phyloP scores from a whole-genome alignment of 352 stramenopile species.

The Globisporangium paroecandrum region DNA sequence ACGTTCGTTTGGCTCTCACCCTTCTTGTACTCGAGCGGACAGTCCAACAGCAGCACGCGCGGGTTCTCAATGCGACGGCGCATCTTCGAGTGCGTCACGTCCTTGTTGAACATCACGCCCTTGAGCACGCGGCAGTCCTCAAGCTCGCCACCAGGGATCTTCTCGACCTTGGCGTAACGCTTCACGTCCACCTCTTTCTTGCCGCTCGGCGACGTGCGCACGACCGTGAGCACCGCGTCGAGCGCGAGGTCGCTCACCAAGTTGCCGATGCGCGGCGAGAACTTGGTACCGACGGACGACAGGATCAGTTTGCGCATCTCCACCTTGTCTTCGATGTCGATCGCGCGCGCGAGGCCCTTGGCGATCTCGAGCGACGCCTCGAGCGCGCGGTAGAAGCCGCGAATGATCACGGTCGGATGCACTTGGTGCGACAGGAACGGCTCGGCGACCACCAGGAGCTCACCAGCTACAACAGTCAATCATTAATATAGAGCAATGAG shows the following conservation, averaged over 20 bases:
- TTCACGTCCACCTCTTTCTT: conserved; percentile 99
- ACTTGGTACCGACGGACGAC: conserved; percentile 98
- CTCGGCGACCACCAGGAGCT: conserved; percentile 97
- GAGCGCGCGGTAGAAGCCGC: conserved; percentile 90
- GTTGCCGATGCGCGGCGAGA: conserved; percentile 95
- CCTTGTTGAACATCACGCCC: conserved; percentile 99
- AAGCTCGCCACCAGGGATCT: conserved; percentile 97
- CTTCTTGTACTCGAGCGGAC: conserved; percentile 99
- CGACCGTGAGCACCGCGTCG: conserved; percentile 95
- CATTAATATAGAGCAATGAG: conserved; percentile 9
- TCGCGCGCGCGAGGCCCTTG: conserved; percentile 89
- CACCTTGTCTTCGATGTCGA: conserved; percentile 95
- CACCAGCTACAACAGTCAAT: conserved; percentile 67
- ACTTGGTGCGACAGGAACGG: conserved; percentile 96
- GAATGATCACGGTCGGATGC: conserved; percentile 98
- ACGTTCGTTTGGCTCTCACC: conserved; percentile 97
- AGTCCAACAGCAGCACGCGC: conserved; percentile 98
- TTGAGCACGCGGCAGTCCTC: conserved; percentile 94
- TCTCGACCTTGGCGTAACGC: conserved; percentile 99
- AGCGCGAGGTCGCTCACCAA: conserved; percentile 97
- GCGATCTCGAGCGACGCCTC: conserved; percentile 90
- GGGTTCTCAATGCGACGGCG: conserved; percentile 97
- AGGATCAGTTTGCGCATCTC: conserved; percentile 96
- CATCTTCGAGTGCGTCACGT: conserved; percentile 99
- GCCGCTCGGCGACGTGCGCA: conserved; percentile 77